phyloP scores from a whole-genome alignment of 2,329 filamentous ascomycete genomes.

The Fusarium oxysporum region DNA sequence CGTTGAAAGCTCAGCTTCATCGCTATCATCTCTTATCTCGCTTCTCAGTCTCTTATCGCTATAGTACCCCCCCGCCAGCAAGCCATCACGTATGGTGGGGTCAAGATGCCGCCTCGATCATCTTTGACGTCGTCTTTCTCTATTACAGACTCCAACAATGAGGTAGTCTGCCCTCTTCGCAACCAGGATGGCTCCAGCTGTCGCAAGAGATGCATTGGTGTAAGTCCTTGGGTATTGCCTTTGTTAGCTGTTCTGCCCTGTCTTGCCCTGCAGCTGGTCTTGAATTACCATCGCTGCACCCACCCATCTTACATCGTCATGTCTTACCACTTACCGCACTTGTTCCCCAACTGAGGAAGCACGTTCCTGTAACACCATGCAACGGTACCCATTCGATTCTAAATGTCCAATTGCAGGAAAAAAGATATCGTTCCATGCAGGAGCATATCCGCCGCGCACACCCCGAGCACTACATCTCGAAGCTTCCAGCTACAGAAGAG shows the following conservation, averaged over 20 bases:
- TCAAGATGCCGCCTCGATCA: slow-evolving; percentile 88
- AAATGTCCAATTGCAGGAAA: slow-evolving; percentile 72
- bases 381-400: slow-evolving; percentile 40
- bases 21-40: slow-evolving; percentile 26
- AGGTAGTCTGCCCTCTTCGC: slow-evolving; percentile 94
- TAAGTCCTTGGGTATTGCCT: slow-evolving; percentile 68
- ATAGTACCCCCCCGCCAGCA: slow-evolving; percentile 40
- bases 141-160: slow-evolving; percentile 90
- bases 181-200: slow-evolving; percentile 98
- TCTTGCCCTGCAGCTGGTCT: slow-evolving; percentile 17
- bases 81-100: slow-evolving; percentile 64
- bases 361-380: slow-evolving; percentile 25
- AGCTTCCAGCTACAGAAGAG: slow-evolving; percentile 97
- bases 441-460: slow-evolving; percentile 98
- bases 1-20: slow-evolving; percentile 32
- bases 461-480: slow-evolving; percentile 96
- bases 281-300: slow-evolving; percentile 26
- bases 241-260: slow-evolving; percentile 17
- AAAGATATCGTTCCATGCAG: slow-evolving; percentile 98
- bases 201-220: slow-evolving; percentile 96
- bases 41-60: slow-evolving; percentile 35
- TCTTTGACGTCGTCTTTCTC: slow-evolving; percentile 91
- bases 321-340: slow-evolving; percentile 42
- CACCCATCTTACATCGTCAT: slow-evolving; percentile 37
- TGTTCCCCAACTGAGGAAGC: slow-evolving; percentile 23